Evolutionary conservation across 108 stramenopile species (phyloP), one percentile per base, ranked within the genome.

Genomic region (Licmophora abbreviata): DNA sequence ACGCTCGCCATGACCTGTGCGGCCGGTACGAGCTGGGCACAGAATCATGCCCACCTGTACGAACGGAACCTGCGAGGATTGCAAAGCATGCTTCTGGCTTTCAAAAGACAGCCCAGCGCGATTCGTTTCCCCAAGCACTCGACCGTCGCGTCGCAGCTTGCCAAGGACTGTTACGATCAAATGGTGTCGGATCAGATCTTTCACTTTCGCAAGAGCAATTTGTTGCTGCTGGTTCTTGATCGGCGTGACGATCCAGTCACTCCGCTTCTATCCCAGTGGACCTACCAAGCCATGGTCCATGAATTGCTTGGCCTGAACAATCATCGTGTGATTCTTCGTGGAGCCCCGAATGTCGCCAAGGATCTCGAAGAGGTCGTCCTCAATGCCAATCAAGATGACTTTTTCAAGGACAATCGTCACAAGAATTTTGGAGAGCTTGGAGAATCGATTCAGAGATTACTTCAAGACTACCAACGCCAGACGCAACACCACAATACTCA

Each of bases 221-320:
- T 81, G 36, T 51, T 82, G 21, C 55, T 99, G 32, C 72, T 99
- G 34, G 69, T 99, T 15, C 61, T 99, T 51, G 99, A 99, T 76
- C 73, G 99, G 45, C 58, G 86, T 51, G 99, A 98, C 59, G 99
- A 99, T 79, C 96, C 97, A 2, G 95, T 99, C 22, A 99, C 99
- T 9, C 99, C 99, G 20, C 66, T 99, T 21, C 68, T 99, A 35
- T 77, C 72, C 57, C 99, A 99, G 66, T 99, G 99, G 99, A 99
- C 99, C 4, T 99, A 99, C 65, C 99, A 99, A 59, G 99, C 99
- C 50, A 99, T 99, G 99, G 96, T 99, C 1, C 99, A 99, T 56
- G 99, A 99, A 76, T 69, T 97, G 28, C 38, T 99, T 45, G 99
- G 99, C 23, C 62, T 99, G 41, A 96, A 95, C 43, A 94, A 96